Percentiles rank a stretch among this genome's conserved stretches.
phyloP scores from a whole-genome alignment of 2,329 filamentous ascomycete species.

The Fusarium albidum region DNA sequence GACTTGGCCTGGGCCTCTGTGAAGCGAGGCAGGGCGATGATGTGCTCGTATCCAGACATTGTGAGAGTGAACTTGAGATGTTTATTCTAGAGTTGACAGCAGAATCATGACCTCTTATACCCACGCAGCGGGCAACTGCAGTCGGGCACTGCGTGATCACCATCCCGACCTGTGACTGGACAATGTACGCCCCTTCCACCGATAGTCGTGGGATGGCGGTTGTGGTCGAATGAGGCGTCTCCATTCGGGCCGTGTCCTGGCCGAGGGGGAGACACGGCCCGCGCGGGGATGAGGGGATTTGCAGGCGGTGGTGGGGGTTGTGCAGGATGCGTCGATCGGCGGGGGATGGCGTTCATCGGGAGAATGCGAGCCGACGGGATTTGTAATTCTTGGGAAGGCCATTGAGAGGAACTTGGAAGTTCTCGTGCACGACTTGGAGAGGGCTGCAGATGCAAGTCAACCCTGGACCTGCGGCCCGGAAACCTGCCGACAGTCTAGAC shows the following conservation, averaged over 20 bases:
- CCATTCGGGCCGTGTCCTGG: conserved; percentile 1
- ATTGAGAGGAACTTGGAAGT: no score
- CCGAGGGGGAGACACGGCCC: neutral
- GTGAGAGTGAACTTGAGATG: neutral
- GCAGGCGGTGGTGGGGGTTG: neutral
- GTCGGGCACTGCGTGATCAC: conserved; percentile 1
- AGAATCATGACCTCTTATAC: neutral
- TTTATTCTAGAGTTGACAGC: neutral
- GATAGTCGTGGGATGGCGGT: neutral
- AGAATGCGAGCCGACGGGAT: neutral
- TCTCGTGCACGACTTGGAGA: no score
- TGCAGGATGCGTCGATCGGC: neutral
- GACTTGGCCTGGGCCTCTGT: conserved; percentile 4
- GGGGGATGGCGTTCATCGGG: neutral
- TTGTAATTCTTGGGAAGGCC: no score
- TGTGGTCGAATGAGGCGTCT: neutral
- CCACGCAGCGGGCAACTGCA: neutral
- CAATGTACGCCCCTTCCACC: neutral
- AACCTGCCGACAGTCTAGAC: no score
- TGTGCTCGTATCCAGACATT: conserved; percentile 8
- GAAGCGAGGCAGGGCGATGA: neutral
- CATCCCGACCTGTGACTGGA: neutral
- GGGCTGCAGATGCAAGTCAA: no score
- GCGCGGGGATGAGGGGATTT: neutral
- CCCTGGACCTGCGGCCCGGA: no score